These are phyloP conservation scores for Nigrospora oryzae DNA, from an alignment of 2,329 filamentous ascomycete species.

Conservation along the genomic window DNA sequence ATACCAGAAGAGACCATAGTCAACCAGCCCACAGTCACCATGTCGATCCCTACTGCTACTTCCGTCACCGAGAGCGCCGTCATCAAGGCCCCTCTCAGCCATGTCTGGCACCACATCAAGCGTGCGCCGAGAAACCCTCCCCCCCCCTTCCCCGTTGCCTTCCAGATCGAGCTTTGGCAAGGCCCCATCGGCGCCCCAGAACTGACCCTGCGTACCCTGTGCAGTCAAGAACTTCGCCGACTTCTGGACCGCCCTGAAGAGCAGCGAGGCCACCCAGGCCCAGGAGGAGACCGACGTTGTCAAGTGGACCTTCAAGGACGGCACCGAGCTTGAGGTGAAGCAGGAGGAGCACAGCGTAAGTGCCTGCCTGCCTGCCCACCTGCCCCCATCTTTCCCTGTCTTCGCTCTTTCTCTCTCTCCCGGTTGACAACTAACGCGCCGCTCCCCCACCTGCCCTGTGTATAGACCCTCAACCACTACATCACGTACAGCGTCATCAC, in stretches of 20 bases:
- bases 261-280: conserved; percentile 56
- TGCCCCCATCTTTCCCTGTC: background rate
- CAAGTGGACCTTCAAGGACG: conserved; percentile 65
- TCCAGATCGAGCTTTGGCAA: background rate
- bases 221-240: conserved; percentile 54
- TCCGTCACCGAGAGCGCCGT: conserved; percentile 59
- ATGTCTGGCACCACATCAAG: conserved; percentile 70
- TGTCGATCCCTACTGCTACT: conserved; percentile 56
- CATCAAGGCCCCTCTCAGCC: conserved; percentile 56
- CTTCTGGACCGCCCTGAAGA: conserved; percentile 57
- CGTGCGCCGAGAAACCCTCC: conserved; percentile 18
- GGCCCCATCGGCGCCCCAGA: background rate
- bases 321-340: conserved; percentile 61
- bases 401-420: background rate
- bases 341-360: conserved; percentile 66
- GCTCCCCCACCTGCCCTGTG: too few relatives aligned
- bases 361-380: background rate
- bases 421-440: background rate
- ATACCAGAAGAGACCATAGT: background rate
- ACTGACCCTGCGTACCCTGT: background rate
- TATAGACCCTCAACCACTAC: conserved; percentile 61
- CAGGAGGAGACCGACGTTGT: conserved; percentile 59
- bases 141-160: background rate
- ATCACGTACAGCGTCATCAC: conserved; percentile 68
- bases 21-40: conserved; percentile 11